Conservation (phyloP, 345 rosid genomes). For the Melaleuca quinquenervia region DNA sequence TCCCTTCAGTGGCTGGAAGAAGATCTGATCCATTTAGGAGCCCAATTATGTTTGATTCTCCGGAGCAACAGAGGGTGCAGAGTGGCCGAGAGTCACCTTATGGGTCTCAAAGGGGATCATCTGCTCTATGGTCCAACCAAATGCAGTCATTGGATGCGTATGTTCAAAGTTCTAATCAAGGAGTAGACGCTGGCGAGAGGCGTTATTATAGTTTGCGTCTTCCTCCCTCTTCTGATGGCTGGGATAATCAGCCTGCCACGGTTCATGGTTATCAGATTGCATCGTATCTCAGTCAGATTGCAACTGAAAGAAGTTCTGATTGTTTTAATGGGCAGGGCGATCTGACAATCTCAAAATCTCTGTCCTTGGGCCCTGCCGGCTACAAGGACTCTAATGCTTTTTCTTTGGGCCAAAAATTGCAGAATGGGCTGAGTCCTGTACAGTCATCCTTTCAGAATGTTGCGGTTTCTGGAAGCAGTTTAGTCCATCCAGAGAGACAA, state of each 20-base stretch:
- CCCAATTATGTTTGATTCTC: constrained; percentile 43
- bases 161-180: constrained; percentile 32
- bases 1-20: constrained; percentile 38
- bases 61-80: constrained; percentile 46
- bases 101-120: constrained; percentile 50
- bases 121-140: constrained; percentile 45
- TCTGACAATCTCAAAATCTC: constrained; percentile 32
- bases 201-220: constrained; percentile 62
- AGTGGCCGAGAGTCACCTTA: constrained; percentile 40
- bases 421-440: constrained; percentile 43
- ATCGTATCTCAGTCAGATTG: constrained; percentile 39
- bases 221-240: constrained; percentile 46
- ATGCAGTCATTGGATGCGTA: constrained; percentile 44
- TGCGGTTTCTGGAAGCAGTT: constrained; percentile 39
- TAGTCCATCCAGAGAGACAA: constrained; percentile 40
- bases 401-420: constrained; percentile 52
- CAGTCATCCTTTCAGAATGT: constrained; percentile 53
- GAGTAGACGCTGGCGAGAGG: constrained; percentile 54
- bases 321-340: constrained; percentile 44
- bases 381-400: constrained; percentile 42
- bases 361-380: constrained; percentile 35
- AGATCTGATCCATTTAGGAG: constrained; percentile 39
- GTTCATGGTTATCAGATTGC: constrained; percentile 68
- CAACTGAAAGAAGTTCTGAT: constrained; percentile 39
- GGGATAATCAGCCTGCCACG: constrained; percentile 71